Conservation (phyloP, 1,284 basidiomycete genomes). For the Sanghuangporus weigelae region DNA sequence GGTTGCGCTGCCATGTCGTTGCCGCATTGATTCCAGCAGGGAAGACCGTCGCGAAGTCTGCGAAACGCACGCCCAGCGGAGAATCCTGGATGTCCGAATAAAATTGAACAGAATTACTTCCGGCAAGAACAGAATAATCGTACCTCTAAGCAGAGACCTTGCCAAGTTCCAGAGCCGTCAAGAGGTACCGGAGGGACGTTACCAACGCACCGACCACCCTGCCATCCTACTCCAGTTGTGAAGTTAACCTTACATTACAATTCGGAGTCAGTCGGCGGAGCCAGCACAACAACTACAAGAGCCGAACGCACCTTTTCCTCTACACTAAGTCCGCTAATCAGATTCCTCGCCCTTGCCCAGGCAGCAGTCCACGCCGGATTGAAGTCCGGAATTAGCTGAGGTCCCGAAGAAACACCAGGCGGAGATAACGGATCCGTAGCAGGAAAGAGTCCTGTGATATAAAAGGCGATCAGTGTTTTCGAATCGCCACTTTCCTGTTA, state of each 20-base stretch:
- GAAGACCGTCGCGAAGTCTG: conserved; percentile 54
- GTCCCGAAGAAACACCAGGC: conserved; percentile 33
- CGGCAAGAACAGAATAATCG: conserved; percentile 2
- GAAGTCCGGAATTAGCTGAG: conserved; percentile 41
- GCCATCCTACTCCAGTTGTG: conserved; percentile 54
- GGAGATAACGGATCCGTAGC: conserved; percentile 40
- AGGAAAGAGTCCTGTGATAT: conserved; percentile 30
- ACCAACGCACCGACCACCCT: conserved; percentile 58
- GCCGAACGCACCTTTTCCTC: conserved; percentile 29
- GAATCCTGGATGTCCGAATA: conserved; percentile 37
- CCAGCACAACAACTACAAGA: background rate
- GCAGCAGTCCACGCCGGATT: conserved; percentile 45
- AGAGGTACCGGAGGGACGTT: conserved; percentile 37
- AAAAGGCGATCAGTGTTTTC: background rate
- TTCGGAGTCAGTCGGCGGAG: background rate
- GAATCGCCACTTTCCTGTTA: background rate
- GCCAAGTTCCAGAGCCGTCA: conserved; percentile 32
- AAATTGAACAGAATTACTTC: background rate
- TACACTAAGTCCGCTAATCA: conserved; percentile 16
- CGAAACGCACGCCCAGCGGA: conserved; percentile 37
- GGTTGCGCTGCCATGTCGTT: conserved; percentile 52
- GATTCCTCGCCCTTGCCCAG: conserved; percentile 38
- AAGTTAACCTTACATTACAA: conserved; percentile 40
- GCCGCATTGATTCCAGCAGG: conserved; percentile 55
- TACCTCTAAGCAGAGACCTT: conserved; percentile 64